Base-by-base conservation (phyloP, 441 rosid genomes). In the Dalechampia spathulata region DNA sequence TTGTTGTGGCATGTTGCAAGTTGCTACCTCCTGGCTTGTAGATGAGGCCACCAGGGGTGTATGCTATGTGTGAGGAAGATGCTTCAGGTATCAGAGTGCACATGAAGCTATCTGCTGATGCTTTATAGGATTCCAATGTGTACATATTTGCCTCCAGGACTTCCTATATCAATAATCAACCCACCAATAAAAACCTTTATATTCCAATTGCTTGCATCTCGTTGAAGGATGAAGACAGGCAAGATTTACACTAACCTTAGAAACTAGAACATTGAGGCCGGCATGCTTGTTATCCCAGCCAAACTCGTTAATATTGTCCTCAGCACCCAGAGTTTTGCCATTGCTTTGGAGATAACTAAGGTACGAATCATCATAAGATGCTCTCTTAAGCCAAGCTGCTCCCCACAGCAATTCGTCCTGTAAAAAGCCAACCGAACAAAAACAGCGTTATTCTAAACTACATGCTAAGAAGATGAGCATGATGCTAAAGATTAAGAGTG, bases 231-330 rank as follows among this genome's bases (percentile, higher is more conserved):
- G 4, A 28, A 28, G 34, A 3, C 4, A 3, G 34, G 4, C 4
- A 21, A 17, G 13, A n/a, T 23, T 53, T 21, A 14, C 22, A 14
- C 70, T 55, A 57, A 91, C 98, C 98, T 86, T 81, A 62, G 98
- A 84, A 49, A 88, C 80, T 23, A 91, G 90, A 58, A 88, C 90
- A 49, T 91, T 91, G 57, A 91, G 72, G 25, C 98, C 98, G 45
- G 95, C 95, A 54, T 88, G 87, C 75, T 91, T 91, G 64, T 86
- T 88, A 75, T 91, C 93, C 98, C 98, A 88, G 0, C 96, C 98
- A 49, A 86, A 88, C 67, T 91, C 98, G 43, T 87, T 84, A 46
- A 82, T 83, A 60, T 86, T 91, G 48, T 88, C 95, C 37, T 74
- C 86, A 27, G 95, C 96, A 28, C 93, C 98, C 34, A 88, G 82